Base-by-base conservation (phyloP, 768 basidiomycete genomes). In the Roridomyces roridus region DNA sequence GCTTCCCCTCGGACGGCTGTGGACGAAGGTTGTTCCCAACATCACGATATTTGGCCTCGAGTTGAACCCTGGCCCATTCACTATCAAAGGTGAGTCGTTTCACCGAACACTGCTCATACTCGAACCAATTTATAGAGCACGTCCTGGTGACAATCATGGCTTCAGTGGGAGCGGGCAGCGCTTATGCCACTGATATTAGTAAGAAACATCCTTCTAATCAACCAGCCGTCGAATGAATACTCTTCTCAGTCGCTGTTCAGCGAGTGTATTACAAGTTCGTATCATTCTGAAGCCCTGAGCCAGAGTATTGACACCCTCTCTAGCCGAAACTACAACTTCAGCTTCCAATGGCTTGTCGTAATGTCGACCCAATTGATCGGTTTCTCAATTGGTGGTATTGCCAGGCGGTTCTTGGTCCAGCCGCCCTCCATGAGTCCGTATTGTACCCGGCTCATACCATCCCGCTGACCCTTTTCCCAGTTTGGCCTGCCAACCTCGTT, bases 11-110 rank as follows among this genome's bases (percentile, higher is more conserved):
- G 90, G 90, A 35, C 76, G 80, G 36, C 70, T 80, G 1, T 84
- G 83, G 71, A 84, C 85, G 0, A 72, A 77, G 8, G 73, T 74
- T 53, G 45, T 88, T 24, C 88, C 88, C 14, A 77, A 78, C 53
- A 75, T 77, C 67, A 79, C 70, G 36, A 77, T 89, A 52, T 83
- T 87, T 37, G 87, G 87, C 10, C 57, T 86, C 44, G 73, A 80
- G 5, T 65, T 92, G 37, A 92, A 92, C 68, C 89, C 90, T 0
- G 91, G 91, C 29, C 87, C 83, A 3, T 91, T 91, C 71, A 81
- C 81, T 4, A 83, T 90, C 67, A 91, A 91, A 35, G 40, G 40
- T 24, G 23, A 11, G 23, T 45, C 26, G 15, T 4, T 24, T 45
- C 43, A 15, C 14, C 10, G 15, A 5, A 24, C 21, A 18, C 28